Conservation (phyloP, 352 stramenopile species). For the Pythium dissotocum region DNA sequence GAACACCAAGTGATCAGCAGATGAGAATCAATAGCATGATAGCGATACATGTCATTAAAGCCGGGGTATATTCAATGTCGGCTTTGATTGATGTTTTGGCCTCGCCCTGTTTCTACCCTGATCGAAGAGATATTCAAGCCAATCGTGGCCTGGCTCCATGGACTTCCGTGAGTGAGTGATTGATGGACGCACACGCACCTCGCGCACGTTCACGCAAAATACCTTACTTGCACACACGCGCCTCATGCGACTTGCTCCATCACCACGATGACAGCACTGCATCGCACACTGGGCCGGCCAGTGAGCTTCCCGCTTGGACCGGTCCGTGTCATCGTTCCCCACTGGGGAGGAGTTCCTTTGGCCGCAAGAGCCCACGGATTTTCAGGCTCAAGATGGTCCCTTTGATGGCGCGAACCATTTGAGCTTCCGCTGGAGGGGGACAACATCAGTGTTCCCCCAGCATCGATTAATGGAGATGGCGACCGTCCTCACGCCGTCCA, state of each 20-base stretch:
- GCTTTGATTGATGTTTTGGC: not conserved
- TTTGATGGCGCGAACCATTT: not conserved
- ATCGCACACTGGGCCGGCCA: too few relatives aligned
- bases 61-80: not conserved
- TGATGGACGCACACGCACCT: not conserved
- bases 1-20: not conserved
- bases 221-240: too few relatives aligned
- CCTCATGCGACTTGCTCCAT: too few relatives aligned
- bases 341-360: too few relatives aligned
- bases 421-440: not conserved
- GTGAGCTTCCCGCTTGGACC: too few relatives aligned
- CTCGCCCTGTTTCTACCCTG: not conserved
- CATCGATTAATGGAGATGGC: not conserved
- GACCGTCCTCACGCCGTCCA: not conserved
- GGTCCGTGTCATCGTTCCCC: too few relatives aligned
- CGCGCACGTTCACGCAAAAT: too few relatives aligned
- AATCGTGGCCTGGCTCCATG: not conserved
- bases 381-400: not conserved
- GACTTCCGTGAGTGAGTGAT: not conserved
- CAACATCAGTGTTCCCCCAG: not conserved
- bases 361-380: not conserved
- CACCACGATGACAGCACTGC: too few relatives aligned
- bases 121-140: not conserved
- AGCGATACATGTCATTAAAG: not conserved
- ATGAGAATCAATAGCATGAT: too few relatives aligned